Evolutionary conservation across 2,329 filamentous ascomycete species (phyloP).

Genomic region (Pyrenophora tritici-repentis): DNA sequence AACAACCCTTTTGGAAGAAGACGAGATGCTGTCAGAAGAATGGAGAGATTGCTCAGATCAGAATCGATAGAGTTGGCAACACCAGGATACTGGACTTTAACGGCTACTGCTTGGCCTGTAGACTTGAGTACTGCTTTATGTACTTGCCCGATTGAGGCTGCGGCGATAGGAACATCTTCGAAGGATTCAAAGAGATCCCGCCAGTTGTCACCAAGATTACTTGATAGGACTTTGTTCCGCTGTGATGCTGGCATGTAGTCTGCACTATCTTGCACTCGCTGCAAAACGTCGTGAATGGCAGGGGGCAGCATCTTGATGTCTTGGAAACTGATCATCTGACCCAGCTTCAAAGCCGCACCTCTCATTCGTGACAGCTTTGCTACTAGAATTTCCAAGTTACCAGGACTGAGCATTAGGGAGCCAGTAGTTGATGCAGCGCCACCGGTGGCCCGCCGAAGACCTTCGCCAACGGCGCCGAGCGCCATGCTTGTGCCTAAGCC

Average conservation of each 20-base stretch:
- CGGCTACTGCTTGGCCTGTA: constrained; percentile 77
- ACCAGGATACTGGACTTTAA: constrained; percentile 97
- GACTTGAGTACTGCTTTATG: constrained; percentile 81
- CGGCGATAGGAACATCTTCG: constrained; percentile 89
- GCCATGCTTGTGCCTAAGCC: constrained; percentile 95
- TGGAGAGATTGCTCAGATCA: constrained; percentile 88
- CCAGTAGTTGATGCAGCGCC: constrained; percentile 62
- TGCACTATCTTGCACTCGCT: constrained; percentile 92
- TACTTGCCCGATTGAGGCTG: constrained; percentile 95
- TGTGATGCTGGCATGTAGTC: constrained; percentile 98
- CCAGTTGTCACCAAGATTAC: constrained; percentile 84
- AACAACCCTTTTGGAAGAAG: constrained; percentile 90
- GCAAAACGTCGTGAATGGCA: constrained; percentile 84
- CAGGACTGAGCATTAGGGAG: constrained; percentile 83
- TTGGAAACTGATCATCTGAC: constrained; percentile 98
- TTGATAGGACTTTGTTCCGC: constrained; percentile 78
- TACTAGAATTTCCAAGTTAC: constrained; percentile 91
- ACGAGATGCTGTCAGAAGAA: constrained; percentile 87
- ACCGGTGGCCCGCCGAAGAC: constrained; percentile 78
- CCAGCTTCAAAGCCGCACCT: constrained; percentile 93
- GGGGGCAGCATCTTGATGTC: constrained; percentile 92
- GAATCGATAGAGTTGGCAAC: constrained; percentile 96
- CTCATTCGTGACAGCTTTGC: constrained; percentile 94
- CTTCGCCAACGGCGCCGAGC: constrained; percentile 85
- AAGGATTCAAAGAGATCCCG: constrained; percentile 81